These are phyloP conservation scores for Crinitomyces ghanaensis DNA, from an alignment of 805 yeast genomes.

Conservation along the genomic window DNA sequence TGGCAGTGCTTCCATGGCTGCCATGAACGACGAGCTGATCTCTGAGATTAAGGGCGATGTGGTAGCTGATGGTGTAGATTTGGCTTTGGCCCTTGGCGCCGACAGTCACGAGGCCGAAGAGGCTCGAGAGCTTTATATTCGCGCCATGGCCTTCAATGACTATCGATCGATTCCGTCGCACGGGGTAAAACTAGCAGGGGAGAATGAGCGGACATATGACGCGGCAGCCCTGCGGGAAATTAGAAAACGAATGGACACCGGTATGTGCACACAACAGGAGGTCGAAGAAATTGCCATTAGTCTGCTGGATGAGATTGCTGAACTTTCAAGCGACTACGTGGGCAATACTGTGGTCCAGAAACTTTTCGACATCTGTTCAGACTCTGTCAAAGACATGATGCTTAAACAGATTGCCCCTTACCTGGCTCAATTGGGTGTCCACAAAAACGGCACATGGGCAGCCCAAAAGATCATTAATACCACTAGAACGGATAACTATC, in stretches of 20 bases:
- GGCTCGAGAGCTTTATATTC: conserved; percentile 17
- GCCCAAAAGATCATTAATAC: conserved; percentile 88
- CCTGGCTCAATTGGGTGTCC: conserved; percentile 85
- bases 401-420: conserved; percentile 65
- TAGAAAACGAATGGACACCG: conserved; percentile 58
- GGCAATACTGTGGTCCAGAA: conserved; percentile 96
- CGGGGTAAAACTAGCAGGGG: no score
- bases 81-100: conserved; percentile 28
- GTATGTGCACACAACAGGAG: conserved; percentile 43
- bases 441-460: conserved; percentile 99
- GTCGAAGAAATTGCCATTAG: conserved; percentile 73
- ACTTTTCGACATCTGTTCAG: conserved; percentile 60
- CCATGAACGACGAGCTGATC: no score
- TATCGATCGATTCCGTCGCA: no score
- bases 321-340: conserved; percentile 79
- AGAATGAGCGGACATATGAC: conserved; percentile 65
- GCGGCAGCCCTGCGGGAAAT: conserved; percentile 82
- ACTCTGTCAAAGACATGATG: conserved; percentile 68
- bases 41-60: conserved; percentile 23
- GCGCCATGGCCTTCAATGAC: conserved; percentile 21
- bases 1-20: no score
- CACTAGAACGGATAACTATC: conserved; percentile 48
- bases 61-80: conserved; percentile 15
- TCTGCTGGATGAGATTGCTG: conserved; percentile 83
- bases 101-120: conserved; percentile 20